A percentile compares a stretch with the other conserved stretches of the same genome.
Conservation (phyloP, 176 grass and related monocot species). For the Secale cereale region DNA sequence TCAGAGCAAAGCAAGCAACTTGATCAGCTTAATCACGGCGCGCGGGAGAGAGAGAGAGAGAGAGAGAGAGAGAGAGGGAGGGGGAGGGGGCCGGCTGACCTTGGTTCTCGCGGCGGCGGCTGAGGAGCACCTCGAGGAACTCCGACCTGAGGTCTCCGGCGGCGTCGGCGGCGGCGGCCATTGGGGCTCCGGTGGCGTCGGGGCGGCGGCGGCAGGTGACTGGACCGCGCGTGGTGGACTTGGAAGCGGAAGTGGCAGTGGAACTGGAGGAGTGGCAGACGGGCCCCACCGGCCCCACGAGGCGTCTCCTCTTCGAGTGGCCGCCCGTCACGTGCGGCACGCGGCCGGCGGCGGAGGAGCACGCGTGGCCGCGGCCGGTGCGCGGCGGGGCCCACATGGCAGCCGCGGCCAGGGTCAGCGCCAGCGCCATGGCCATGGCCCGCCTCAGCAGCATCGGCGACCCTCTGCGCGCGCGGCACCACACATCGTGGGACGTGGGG, state of each 20-base stretch:
- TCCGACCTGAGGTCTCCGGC: conserved; percentile 34
- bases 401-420: too few species aligned
- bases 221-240: background rate
- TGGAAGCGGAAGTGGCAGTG: background rate
- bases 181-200: background rate
- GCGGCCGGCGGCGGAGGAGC: background rate
- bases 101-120: conserved; percentile 35
- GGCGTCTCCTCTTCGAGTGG: background rate
- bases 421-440: too few species aligned
- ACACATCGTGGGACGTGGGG: too few species aligned
- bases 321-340: conserved; percentile 1
- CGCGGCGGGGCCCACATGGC: too few species aligned
- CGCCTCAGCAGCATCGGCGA: too few species aligned
- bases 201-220: background rate
- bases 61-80: background rate
- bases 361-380: too few species aligned
- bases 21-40: too few species aligned
- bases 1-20: too few species aligned
- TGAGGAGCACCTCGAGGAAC: conserved; percentile 49
- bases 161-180: conserved; percentile 16
- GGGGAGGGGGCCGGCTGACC: background rate
- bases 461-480: too few species aligned
- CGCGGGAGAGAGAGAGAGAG: background rate
- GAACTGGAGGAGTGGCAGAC: background rate
- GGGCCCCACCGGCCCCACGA: background rate